These are phyloP conservation scores for Croton laevigatus DNA, from an alignment of 441 rosid genomes.

Conservation along the genomic window DNA sequence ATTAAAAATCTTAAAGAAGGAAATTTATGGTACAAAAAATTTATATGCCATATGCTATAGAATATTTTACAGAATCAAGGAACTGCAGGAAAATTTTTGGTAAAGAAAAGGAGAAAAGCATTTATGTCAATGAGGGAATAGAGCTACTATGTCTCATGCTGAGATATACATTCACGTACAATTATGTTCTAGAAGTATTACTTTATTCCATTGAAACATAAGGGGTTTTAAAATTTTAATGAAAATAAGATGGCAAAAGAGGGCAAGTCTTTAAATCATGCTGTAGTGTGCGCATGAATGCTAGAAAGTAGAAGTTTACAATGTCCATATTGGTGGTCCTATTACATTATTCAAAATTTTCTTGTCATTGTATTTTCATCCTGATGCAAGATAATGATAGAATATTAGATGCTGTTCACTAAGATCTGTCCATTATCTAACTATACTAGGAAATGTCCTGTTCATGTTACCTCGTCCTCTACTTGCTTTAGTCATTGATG, in stretches of 20 bases:
- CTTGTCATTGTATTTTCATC: not conserved
- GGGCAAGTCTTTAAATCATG: not conserved
- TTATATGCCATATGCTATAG: not conserved
- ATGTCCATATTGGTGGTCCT: not conserved
- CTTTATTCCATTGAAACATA: not conserved
- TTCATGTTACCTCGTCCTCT: not conserved
- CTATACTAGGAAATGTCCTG: not conserved
- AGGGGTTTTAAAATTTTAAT: not conserved
- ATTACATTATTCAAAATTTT: not conserved
- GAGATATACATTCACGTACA: not conserved
- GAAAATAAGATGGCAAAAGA: not conserved
- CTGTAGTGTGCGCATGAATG: not conserved
- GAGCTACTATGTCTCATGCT: not conserved
- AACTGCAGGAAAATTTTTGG: not conserved
- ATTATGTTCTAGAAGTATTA: not conserved
- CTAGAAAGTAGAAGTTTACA: not conserved
- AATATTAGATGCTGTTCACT: not conserved
- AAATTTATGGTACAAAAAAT: not conserved
- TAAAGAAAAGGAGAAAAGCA: not conserved
- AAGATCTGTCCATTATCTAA: not conserved
- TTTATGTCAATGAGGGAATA: not conserved
- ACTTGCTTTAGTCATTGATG: not conserved
- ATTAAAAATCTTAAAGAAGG: not conserved
- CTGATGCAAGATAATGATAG: not conserved
- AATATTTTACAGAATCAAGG: not conserved